Percentiles rank a stretch among this genome's conserved stretches.
These are phyloP conservation scores for Pouteria glomerata DNA, from an alignment of 148 eudicot genomes.

Conservation along the genomic window DNA sequence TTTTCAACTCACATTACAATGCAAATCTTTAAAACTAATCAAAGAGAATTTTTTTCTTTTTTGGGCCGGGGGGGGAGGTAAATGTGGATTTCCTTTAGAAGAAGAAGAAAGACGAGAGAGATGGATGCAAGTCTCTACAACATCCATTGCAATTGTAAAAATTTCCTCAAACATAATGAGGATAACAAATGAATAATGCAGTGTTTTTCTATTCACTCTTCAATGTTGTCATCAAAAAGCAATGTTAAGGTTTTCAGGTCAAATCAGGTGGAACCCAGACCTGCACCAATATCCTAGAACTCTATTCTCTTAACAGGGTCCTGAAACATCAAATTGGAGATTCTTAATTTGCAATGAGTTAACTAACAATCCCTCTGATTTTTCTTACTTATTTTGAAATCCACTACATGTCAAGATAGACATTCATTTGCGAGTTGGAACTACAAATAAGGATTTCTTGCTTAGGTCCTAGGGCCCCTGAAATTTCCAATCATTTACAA, in stretches of 20 bases:
- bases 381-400: too few relatives aligned
- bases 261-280: not conserved
- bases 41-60: too few relatives aligned
- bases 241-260: not conserved
- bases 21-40: not conserved
- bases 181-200: not conserved
- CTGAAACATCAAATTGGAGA: not conserved
- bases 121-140: not conserved
- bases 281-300: not conserved
- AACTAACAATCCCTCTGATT: too few relatives aligned
- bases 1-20: not conserved
- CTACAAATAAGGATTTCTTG: not conserved
- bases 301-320: not conserved
- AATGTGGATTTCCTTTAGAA: not conserved
- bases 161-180: not conserved
- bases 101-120: not conserved
- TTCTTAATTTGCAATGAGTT: not conserved
- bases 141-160: not conserved
- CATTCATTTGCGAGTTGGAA: not conserved
- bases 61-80: not conserved
- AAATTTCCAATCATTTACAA: not conserved
- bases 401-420: not conserved
- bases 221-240: not conserved
- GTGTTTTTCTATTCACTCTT: not conserved
- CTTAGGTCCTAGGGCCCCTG: not conserved